phyloP scores from a whole-genome alignment of 1,139 yeast genomes.

The Diutina neorugosa region DNA sequence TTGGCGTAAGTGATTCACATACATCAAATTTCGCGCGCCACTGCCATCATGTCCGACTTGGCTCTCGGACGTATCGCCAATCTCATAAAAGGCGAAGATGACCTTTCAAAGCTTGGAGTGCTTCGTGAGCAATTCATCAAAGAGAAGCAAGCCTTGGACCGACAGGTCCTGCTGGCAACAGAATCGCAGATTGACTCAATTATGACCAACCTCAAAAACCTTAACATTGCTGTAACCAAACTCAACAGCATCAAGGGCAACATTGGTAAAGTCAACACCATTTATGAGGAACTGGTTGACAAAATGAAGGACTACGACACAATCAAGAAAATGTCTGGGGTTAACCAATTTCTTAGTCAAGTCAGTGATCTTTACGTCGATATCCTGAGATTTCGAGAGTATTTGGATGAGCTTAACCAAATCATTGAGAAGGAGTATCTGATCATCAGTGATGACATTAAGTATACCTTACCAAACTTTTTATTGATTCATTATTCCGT shows the following conservation, averaged over 20 bases:
- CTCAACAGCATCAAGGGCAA: constrained; percentile 40
- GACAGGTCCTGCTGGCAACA: constrained; percentile 54
- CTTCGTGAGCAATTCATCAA: constrained; percentile 50
- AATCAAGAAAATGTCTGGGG: constrained; percentile 48
- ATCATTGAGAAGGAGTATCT: constrained; percentile 45
- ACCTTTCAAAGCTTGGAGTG: constrained; percentile 41
- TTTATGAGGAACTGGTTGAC: constrained; percentile 41
- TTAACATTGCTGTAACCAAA: constrained; percentile 24
- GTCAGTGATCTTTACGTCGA: constrained; percentile 56
- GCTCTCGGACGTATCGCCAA: constrained; percentile 33
- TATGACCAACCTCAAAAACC: constrained; percentile 24
- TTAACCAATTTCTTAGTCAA: constrained; percentile 62
- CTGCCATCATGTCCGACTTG: constrained; percentile 24
- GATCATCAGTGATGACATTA: constrained; percentile 34
- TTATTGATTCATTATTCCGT: constrained; percentile 58
- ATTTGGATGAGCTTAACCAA: constrained; percentile 36
- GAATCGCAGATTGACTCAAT: constrained; percentile 47
- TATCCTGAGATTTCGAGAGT: constrained; percentile 43
- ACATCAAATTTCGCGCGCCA: not conserved
- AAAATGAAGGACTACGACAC: constrained; percentile 45
- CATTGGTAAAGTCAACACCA: constrained; percentile 45
- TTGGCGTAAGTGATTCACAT: not conserved
- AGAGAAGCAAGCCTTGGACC: constrained; percentile 65
- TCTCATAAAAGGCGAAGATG: constrained; percentile 39
- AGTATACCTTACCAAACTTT: constrained; percentile 47